Evolutionary conservation across 345 rosid species (phyloP), one percentile per base, ranked within the genome.

Genomic region (Linum usitatissimum): DNA sequence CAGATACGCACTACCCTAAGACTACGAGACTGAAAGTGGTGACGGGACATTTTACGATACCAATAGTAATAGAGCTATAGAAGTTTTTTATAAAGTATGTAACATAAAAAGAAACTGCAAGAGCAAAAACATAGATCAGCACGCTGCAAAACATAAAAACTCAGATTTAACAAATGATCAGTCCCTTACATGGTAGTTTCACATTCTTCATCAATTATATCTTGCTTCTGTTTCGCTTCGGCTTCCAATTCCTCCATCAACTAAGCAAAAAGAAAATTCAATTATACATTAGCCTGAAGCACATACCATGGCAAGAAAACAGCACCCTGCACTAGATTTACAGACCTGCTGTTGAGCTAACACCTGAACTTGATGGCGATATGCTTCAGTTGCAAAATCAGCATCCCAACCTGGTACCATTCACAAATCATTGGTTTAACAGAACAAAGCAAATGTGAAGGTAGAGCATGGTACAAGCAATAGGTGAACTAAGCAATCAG

Each of bases 321-420:
- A 23, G 28, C 12, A 19, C 14, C 14, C 49, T 13, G 49, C 45
- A 6, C 6, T 40, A 28, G 34, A 60, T 3, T 67, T 53, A 76
- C 78, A 62, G 12, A 94, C 99, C 84, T 90, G 99, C 76, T 94
- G 87, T 65, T 88, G 96, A 67, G 97, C 89, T 76, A 94, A 80
- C 56, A 80, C 80, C 76, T 91, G 91, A 73, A 94, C 99, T 80
- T 94, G 87, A 76, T 94, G 96, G 67, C 97, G 77, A 71, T 94
- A 94, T n/a, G 95, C 99, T 86, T 90, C 95, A 5, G 99, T 94
- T 14, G 99, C 99, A 82, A 94, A 84, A 76, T 94, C 99, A 73
- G 99, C 89, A 83, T 94, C 99, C 99, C 99, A 94, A 49, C 83
- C 99, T 94, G 81, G 70, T 56, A 67, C 48, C 13, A 64, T 51